A percentile compares a stretch with the other conserved stretches of the same genome.
Conservation (phyloP, 768 basidiomycete species). For the Erythrobasidium yunnanense region DNA sequence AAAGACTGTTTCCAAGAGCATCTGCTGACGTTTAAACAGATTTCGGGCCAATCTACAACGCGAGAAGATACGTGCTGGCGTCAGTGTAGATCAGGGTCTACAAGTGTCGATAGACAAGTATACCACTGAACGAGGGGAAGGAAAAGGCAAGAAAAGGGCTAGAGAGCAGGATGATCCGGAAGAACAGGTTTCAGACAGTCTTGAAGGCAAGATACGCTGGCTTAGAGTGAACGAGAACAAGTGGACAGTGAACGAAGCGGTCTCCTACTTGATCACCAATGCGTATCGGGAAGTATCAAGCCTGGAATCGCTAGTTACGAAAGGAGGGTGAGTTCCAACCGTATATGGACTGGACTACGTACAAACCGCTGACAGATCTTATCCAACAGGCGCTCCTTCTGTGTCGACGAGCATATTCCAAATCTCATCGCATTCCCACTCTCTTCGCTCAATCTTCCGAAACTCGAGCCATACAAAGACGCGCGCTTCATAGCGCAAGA, state of each 20-base stretch:
- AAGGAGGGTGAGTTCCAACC: conserved; percentile 23
- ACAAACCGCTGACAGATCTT: too few species aligned
- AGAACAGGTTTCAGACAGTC: conserved; percentile 27
- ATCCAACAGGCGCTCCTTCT: conserved; percentile 47
- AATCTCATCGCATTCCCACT: conserved; percentile 68
- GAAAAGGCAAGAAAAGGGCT: conserved; percentile 35
- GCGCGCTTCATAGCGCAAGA: conserved; percentile 90
- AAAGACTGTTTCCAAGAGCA: not conserved
- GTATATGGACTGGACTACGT: too few species aligned
- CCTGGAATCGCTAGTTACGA: conserved; percentile 31
- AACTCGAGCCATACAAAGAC: conserved; percentile 58
- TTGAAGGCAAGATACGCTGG: conserved; percentile 49
- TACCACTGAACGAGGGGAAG: conserved; percentile 28
- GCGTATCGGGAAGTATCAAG: conserved; percentile 31
- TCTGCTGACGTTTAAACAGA: not conserved
- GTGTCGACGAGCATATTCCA: conserved; percentile 66
- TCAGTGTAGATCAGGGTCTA: conserved; percentile 52
- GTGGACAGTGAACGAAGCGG: conserved; percentile 58
- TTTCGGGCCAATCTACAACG: conserved; percentile 33
- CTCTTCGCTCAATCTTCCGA: conserved; percentile 50
- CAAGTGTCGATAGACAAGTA: conserved; percentile 31
- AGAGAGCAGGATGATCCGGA: conserved; percentile 27
- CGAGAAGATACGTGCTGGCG: conserved; percentile 65
- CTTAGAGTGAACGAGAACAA: conserved; percentile 66
- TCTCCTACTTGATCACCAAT: conserved; percentile 42